Evolutionary conservation across 1,284 basidiomycete genomes (phyloP).

Genomic region (Agaricales sp.): DNA sequence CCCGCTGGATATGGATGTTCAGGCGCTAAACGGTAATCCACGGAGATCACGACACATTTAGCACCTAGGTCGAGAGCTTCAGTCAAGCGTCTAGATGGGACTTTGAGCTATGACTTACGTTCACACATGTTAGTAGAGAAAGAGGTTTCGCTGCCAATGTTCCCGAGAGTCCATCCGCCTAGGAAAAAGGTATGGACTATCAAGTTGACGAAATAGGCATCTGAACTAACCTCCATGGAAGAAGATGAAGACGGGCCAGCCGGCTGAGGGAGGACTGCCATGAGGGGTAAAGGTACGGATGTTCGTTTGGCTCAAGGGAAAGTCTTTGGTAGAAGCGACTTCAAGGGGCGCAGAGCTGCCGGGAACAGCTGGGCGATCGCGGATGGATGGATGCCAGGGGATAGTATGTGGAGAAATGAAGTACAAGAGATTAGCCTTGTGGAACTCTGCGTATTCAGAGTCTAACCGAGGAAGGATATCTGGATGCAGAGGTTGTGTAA

Average conservation of each 20-base stretch:
- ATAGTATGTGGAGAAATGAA: conserved; percentile 40
- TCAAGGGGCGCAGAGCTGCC: conserved; percentile 42
- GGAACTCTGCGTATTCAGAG: conserved; percentile 53
- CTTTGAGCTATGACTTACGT: conserved; percentile 22
- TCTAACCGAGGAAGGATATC: conserved; percentile 45
- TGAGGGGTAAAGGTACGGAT: conserved; percentile 51
- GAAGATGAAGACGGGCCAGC: conserved; percentile 55
- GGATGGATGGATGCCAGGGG: conserved; percentile 48
- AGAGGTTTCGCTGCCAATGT: conserved; percentile 44
- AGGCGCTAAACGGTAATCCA: conserved; percentile 69
- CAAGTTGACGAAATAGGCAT: conserved; percentile 4
- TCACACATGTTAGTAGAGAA: conserved; percentile 51
- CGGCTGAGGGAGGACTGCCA: conserved; percentile 31
- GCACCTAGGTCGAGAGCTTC: conserved; percentile 24
- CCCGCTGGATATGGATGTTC: conserved; percentile 68
- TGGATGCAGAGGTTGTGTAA: conserved; percentile 43
- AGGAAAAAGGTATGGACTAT: conserved; percentile 8
- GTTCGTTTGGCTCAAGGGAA: conserved; percentile 32
- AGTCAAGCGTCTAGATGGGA: background rate
- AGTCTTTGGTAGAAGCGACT: conserved; percentile 43
- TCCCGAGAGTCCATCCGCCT: conserved; percentile 67
- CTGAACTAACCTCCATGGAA: conserved; percentile 42
- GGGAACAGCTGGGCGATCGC: conserved; percentile 41
- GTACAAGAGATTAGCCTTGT: conserved; percentile 37
- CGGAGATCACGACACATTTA: conserved; percentile 46